Base-by-base conservation (phyloP, 306 rosid genomes). In the Clitoria ternatea region DNA sequence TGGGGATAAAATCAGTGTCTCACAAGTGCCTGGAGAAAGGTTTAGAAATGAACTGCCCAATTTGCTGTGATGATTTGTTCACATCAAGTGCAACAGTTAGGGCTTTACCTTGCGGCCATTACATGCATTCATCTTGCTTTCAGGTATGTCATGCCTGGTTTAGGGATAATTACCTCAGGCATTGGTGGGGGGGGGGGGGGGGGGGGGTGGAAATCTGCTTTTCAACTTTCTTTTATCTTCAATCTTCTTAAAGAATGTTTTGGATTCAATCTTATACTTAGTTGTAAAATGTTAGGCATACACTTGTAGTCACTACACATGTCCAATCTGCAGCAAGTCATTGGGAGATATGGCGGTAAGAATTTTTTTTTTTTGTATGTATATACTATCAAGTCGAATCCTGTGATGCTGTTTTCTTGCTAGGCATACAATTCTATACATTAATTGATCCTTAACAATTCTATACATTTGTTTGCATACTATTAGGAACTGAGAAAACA, bases 91-190 rank as follows among this genome's bases (percentile, higher is more conserved):
- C 96, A 48, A 85, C 97, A 4, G 96, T 95, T 75, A 86, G 99
- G 77, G 91, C 89, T 61, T 89, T 91, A 70, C 96, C 97, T 8
- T 95, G 99, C 81, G 99, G 99, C 53, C 99, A 95, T 81, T 95
- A 91, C 83, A 95, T 95, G 99, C 99, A 95, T 85, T 95, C 99
- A 30, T 96, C 97, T 79, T 95, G 99, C 85, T 95, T 95, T 83
- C 99, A 95, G 99, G 99, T 72, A 37, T 79, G 37, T 44, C 53
- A 61, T 37, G 32, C 49, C 43, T 33, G 12, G 73, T 53, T 56
- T 23, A 76, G 53, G 23, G 30, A 32, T 39, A 39, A 36, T 24
- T 20, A 8, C 26, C 56, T 17, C 42, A 47, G 24, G 32, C 40
- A 29, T 5, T n/a, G n/a, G n/a, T n/a, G 23, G 10, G 42, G 27